These are phyloP conservation scores for Chytriomyces sp. DNA, from an alignment of 192 early-diverging fungal species.

Conservation along the genomic window DNA sequence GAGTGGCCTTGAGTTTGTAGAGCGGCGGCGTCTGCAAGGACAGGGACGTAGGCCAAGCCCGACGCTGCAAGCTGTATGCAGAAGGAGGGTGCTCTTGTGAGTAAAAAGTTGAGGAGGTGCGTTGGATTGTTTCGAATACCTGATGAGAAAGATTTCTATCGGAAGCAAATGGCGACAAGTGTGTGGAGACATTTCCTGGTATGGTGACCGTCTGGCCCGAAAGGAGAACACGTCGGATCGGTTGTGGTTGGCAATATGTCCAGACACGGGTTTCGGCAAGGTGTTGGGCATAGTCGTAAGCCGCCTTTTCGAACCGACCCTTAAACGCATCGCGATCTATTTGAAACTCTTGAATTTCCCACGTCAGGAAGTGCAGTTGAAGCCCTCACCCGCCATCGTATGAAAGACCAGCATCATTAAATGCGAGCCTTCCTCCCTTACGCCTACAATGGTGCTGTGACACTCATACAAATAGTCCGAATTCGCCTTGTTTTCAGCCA, in stretches of 20 bases:
- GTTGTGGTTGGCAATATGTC: constrained; percentile 11
- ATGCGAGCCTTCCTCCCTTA: neutral
- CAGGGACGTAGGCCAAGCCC: neutral
- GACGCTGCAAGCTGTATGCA: neutral
- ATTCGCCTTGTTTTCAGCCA: neutral
- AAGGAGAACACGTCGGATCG: neutral
- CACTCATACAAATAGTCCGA: constrained; percentile 27
- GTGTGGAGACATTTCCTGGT: neutral
- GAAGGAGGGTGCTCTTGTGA: neutral
- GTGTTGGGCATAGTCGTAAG: neutral
- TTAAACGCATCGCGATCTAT: constrained; percentile 3
- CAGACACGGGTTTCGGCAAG: neutral
- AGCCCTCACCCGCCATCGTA: neutral
- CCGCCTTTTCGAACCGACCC: neutral
- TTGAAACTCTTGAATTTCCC: neutral
- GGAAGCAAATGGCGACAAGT: constrained; percentile 2
- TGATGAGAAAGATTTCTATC: neutral
- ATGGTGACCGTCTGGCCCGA: constrained; percentile 18
- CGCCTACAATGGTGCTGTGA: constrained; percentile 6
- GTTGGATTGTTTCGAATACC: neutral
- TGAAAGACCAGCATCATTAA: constrained; percentile 11
- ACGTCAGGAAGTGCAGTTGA: neutral
- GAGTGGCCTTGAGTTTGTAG: neutral
- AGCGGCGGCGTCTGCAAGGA: neutral
- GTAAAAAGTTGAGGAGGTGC: neutral